These are phyloP conservation scores for Acacia concinna DNA, from an alignment of 331 rosid genomes.

Conservation along the genomic window DNA sequence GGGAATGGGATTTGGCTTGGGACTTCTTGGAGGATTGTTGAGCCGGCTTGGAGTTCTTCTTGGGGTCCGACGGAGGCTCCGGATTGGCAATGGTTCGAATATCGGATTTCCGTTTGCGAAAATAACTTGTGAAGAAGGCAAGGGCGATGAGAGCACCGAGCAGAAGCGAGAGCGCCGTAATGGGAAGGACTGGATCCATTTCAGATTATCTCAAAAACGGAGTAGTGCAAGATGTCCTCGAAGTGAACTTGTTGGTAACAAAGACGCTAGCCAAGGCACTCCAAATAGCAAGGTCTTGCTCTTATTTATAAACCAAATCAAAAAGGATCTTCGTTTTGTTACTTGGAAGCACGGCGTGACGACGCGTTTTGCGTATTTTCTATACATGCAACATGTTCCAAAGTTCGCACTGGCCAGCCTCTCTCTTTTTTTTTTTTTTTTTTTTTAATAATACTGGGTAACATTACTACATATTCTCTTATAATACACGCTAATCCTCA, in stretches of 20 bases:
- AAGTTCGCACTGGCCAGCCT: too few species aligned
- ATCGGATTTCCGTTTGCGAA: slow-evolving; percentile 70
- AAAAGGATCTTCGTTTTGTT: background rate
- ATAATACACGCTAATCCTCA: too few species aligned
- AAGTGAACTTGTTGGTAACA: background rate
- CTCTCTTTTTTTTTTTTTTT: too few species aligned
- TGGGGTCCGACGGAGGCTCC: slow-evolving; percentile 48
- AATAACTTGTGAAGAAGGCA: slow-evolving; percentile 66
- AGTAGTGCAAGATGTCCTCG: background rate
- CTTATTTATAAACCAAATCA: background rate
- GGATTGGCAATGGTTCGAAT: slow-evolving; percentile 68
- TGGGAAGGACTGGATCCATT: slow-evolving; percentile 70
- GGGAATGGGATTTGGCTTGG: slow-evolving; percentile 60
- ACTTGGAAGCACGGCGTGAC: background rate
- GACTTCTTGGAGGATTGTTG: slow-evolving; percentile 50
- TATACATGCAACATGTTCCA: too few species aligned
- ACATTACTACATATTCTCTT: too few species aligned
- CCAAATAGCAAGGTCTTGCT: background rate
- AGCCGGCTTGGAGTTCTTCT: slow-evolving; percentile 46
- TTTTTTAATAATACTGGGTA: too few species aligned
- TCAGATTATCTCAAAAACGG: background rate
- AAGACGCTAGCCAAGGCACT: background rate
- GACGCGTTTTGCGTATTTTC: background rate
- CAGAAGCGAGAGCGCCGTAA: slow-evolving; percentile 53
- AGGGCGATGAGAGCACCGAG: slow-evolving; percentile 69